Percentiles rank a stretch among this genome's conserved stretches.
These are phyloP conservation scores for Pyrus betulifolia DNA, from an alignment of 306 rosid genomes.

Conservation along the genomic window DNA sequence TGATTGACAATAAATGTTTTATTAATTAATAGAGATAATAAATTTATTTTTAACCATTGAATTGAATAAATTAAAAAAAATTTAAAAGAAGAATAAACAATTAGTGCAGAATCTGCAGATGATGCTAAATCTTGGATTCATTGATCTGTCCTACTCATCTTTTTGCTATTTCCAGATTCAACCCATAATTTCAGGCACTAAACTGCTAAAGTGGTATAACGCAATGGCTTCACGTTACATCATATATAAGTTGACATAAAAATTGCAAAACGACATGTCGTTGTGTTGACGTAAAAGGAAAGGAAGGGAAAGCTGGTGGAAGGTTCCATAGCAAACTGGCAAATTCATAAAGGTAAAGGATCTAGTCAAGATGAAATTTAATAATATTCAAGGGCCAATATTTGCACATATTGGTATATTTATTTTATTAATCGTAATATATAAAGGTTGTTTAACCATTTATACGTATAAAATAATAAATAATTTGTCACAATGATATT, in stretches of 20 bases:
- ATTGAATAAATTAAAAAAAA: too few species aligned
- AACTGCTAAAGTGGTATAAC: background rate
- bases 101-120: background rate
- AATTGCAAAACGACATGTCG: background rate
- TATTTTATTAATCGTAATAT: too few species aligned
- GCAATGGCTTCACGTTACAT: background rate
- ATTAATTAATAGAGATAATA: too few species aligned
- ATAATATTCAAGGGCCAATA: background rate
- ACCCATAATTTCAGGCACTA: background rate
- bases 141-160: background rate
- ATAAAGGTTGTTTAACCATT: too few species aligned
- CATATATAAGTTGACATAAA: background rate
- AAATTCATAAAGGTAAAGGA: background rate
- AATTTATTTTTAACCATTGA: too few species aligned
- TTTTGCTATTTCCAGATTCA: background rate
- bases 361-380: background rate
- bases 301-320: background rate
- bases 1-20: rapidly evolving
- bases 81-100: too few species aligned
- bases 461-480: too few species aligned
- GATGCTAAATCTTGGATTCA: background rate
- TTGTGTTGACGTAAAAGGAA: background rate
- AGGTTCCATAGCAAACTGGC: background rate
- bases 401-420: too few species aligned
- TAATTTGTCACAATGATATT: too few species aligned